These are phyloP conservation scores for Phanerodontia chrysosporium DNA, from an alignment of 768 basidiomycete genomes.

Conservation along the genomic window DNA sequence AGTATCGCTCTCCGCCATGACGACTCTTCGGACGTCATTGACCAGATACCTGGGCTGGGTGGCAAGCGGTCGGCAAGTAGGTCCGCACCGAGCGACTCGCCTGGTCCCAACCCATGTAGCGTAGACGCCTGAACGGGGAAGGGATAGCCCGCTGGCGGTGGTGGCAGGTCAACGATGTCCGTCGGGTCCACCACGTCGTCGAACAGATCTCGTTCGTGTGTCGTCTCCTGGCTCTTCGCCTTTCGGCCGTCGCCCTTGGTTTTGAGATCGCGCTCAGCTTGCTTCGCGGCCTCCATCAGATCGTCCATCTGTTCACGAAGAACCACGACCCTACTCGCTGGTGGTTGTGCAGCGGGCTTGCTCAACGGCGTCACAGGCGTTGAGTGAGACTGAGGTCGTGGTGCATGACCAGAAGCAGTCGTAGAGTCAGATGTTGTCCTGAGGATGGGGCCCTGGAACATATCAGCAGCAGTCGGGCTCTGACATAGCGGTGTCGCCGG, in stretches of 20 bases:
- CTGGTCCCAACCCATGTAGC: constrained; percentile 65
- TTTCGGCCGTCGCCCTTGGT: constrained; percentile 45
- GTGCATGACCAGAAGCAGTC: constrained; percentile 38
- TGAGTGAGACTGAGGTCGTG: constrained; percentile 15
- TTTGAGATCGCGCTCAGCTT: constrained; percentile 71
- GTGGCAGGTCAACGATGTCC: constrained; percentile 76
- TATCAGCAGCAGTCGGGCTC: constrained; percentile 18
- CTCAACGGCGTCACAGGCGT: constrained; percentile 33
- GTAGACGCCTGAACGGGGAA: constrained; percentile 76
- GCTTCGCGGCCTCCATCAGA: constrained; percentile 63
- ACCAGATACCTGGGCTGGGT: constrained; percentile 60
- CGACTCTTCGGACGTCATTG: constrained; percentile 51
- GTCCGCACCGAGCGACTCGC: constrained; percentile 72
- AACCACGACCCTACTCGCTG: constrained; percentile 55
- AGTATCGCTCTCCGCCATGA: constrained; percentile 76
- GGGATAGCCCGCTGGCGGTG: constrained; percentile 61
- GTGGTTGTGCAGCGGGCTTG: constrained; percentile 33
- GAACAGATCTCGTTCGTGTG: constrained; percentile 32
- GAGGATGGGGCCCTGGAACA: constrained; percentile 27
- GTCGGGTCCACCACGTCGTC: constrained; percentile 78
- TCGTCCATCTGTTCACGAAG: constrained; percentile 80
- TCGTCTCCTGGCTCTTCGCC: constrained; percentile 37
- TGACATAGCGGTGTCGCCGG: constrained; percentile 39
- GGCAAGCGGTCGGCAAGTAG: constrained; percentile 72
- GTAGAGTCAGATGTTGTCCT: constrained; percentile 67